phyloP scores from a whole-genome alignment of 352 stramenopile species.

The Globisporangium viniferum region DNA sequence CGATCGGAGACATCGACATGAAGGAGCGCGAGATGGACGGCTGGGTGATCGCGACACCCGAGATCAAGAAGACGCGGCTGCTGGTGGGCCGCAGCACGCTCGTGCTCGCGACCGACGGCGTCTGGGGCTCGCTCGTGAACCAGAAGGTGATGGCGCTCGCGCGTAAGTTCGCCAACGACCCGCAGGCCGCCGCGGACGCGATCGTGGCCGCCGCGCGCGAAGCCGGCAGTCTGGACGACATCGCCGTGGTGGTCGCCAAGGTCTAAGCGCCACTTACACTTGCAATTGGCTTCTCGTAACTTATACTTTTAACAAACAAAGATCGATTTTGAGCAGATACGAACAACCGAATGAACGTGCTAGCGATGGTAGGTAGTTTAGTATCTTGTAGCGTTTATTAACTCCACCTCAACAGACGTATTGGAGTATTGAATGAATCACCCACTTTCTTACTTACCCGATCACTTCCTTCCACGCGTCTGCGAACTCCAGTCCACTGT shows the following conservation, averaged over 20 bases:
- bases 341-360: background rate
- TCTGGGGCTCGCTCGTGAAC: slow-evolving; percentile 69
- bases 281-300: background rate
- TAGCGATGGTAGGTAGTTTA: background rate
- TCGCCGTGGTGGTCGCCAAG: slow-evolving; percentile 52
- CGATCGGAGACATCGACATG: slow-evolving; percentile 84
- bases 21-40: slow-evolving; percentile 67
- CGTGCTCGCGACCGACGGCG: slow-evolving; percentile 69
- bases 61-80: slow-evolving; percentile 51
- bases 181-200: slow-evolving; percentile 45
- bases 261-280: slow-evolving; percentile 21
- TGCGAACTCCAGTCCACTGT: slow-evolving; percentile 40
- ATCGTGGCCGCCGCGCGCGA: slow-evolving; percentile 48
- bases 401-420: background rate
- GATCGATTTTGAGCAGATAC: slow-evolving; percentile 9
- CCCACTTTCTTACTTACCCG: background rate
- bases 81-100: slow-evolving; percentile 42
- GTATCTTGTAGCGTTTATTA: background rate
- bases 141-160: slow-evolving; percentile 52
- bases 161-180: slow-evolving; percentile 20
- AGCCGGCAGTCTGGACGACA: slow-evolving; percentile 62
- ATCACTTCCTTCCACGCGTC: slow-evolving; percentile 34
- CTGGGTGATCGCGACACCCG: slow-evolving; percentile 71
- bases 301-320: slow-evolving; percentile 6
- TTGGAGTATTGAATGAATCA: no score